phyloP scores from a whole-genome alignment of 371 early-diverging fungal species.

The Actinomucor elegans region DNA sequence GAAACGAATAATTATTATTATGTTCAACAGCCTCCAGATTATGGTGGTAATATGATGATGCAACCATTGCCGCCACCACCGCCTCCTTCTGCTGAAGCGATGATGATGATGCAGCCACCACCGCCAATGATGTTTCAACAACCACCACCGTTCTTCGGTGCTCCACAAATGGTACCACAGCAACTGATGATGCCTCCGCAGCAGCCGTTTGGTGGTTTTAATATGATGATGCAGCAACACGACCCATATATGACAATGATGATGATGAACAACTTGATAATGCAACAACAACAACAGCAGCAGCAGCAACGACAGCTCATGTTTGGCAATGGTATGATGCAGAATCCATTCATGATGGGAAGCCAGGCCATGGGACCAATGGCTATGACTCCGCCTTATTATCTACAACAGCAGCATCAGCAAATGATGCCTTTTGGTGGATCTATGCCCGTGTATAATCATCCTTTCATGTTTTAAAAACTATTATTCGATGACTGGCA shows the following conservation, averaged over 20 bases:
- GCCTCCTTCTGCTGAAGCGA: background rate
- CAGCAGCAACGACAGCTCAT: background rate
- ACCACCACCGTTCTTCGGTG: background rate
- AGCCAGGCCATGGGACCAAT: conserved; percentile 5
- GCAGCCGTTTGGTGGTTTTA: background rate
- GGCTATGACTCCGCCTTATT: background rate
- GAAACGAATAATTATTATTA: background rate
- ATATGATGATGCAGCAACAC: conserved; percentile 3
- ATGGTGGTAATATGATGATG: background rate
- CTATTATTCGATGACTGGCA: no score
- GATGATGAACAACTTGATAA: background rate
- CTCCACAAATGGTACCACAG: background rate
- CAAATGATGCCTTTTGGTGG: conserved; percentile 12
- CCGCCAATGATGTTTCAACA: background rate
- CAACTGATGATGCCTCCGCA: background rate
- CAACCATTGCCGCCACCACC: background rate
- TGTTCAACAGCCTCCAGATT: background rate
- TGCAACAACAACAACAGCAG: conserved; percentile 5
- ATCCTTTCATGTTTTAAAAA: conserved; percentile 2
- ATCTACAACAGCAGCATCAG: background rate
- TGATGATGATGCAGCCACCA: background rate
- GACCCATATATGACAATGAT: conserved; percentile 8
- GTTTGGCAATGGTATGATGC: conserved; percentile 5
- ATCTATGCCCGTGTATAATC: background rate
- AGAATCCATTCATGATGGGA: background rate